Percentiles rank a stretch among this genome's conserved stretches.
phyloP scores from a whole-genome alignment of 208 protist species.

The Porcisia deanei region DNA sequence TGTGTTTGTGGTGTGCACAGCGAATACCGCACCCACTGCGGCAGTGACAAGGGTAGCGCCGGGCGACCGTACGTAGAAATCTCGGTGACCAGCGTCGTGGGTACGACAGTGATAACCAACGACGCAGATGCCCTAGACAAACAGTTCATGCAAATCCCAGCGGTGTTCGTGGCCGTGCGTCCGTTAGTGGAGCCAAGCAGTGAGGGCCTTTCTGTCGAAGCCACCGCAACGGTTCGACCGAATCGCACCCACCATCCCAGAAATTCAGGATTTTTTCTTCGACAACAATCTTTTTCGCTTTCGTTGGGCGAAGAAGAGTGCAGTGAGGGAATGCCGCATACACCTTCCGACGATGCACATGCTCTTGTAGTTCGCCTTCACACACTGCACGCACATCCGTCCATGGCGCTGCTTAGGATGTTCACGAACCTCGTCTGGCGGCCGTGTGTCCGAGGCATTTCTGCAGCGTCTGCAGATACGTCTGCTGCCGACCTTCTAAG shows the following conservation, averaged over 20 bases:
- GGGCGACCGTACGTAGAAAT: constrained; percentile 1
- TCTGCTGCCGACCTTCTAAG: not conserved
- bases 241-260: not conserved
- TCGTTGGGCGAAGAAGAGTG: not conserved
- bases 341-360: not conserved
- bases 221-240: not conserved
- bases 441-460: constrained; percentile 2
- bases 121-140: not conserved
- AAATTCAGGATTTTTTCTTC: not conserved
- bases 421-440: constrained; percentile 1
- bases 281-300: constrained; percentile 18
- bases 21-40: not conserved
- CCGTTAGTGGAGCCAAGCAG: not conserved
- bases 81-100: not conserved
- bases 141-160: not conserved
- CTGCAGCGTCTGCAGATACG: not conserved
- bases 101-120: constrained; percentile 3
- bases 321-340: not conserved
- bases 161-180: constrained; percentile 6
- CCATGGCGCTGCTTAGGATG: constrained; percentile 7
- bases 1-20: not conserved
- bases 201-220: not conserved
- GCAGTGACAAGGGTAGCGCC: not conserved
- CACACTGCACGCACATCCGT: constrained; percentile 7
- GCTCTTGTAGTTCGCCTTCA: constrained; percentile 15